Conservation (phyloP, 257 asterid species). For the Nicotiana sylvestris region DNA sequence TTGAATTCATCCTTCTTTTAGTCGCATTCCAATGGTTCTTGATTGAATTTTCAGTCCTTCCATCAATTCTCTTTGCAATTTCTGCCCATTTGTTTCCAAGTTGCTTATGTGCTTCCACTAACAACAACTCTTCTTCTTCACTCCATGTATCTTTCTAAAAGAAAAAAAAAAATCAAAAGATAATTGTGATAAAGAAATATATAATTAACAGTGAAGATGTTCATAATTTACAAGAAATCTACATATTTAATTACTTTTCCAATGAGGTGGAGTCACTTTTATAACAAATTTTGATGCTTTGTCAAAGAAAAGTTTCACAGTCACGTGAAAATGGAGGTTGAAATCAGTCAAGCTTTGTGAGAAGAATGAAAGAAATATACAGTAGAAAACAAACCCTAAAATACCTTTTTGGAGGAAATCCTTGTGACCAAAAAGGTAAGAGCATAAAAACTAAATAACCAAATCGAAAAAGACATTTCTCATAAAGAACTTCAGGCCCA, state of each 20-base stretch:
- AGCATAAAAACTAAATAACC: not conserved
- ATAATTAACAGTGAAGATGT: not conserved
- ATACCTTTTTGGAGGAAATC: not conserved
- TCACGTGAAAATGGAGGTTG: conserved; percentile 20
- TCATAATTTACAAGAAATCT: not conserved
- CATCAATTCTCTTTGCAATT: conserved; percentile 61
- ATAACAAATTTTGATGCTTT: conserved; percentile 16
- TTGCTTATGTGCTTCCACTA: conserved; percentile 48
- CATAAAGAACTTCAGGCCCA: not conserved
- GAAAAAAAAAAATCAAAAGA: not conserved
- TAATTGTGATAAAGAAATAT: too few relatives aligned
- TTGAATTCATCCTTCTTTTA: conserved; percentile 50
- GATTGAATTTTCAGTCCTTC: conserved; percentile 75
- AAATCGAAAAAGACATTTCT: not conserved
- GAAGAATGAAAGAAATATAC: not conserved
- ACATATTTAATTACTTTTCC: not conserved
- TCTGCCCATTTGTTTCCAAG: conserved; percentile 74
- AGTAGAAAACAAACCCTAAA: not conserved
- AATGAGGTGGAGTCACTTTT: not conserved
- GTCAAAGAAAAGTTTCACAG: conserved; percentile 20
- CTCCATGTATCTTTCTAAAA: conserved; percentile 65
- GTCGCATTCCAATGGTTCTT: conserved; percentile 90
- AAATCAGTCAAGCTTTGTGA: not conserved
- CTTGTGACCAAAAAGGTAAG: not conserved
- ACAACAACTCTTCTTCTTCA: conserved; percentile 60